phyloP scores from a whole-genome alignment of 2,329 filamentous ascomycete genomes.

The Calonectria honghensis region DNA sequence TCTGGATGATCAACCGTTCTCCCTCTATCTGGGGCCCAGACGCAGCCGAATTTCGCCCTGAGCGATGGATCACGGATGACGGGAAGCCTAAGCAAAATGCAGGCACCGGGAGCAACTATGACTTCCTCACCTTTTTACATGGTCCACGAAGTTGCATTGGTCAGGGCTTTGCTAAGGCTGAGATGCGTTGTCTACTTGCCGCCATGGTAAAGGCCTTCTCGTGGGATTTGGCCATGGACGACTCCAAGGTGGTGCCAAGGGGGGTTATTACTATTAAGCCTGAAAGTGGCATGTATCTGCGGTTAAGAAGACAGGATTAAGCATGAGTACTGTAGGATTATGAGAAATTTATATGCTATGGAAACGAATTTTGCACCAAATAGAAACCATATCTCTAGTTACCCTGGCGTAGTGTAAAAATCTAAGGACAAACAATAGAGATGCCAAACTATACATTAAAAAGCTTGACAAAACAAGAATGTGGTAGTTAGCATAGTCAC shows the following conservation, averaged over 20 bases:
- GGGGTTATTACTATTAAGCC: constrained; percentile 81
- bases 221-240: constrained; percentile 73
- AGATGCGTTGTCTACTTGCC: constrained; percentile 84
- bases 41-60: constrained; percentile 80
- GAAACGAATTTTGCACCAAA: background rate
- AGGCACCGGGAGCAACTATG: constrained; percentile 81
- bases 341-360: background rate
- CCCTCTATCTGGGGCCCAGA: constrained; percentile 80
- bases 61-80: constrained; percentile 76
- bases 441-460: too few relatives aligned
- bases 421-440: too few relatives aligned
- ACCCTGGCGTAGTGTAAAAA: too few relatives aligned
- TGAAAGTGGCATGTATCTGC: constrained; percentile 77
- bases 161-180: constrained; percentile 81
- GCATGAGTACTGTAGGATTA: background rate
- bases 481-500: too few relatives aligned
- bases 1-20: constrained; percentile 77
- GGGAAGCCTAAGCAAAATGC: constrained; percentile 77
- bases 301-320: constrained; percentile 58
- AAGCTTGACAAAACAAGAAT: too few relatives aligned
- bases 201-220: constrained; percentile 79
- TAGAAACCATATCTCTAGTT: background rate
- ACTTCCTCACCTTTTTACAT: constrained; percentile 86
- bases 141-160: constrained; percentile 90
- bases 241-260: constrained; percentile 75